These are phyloP conservation scores for Aspergillus bridgeri DNA, from an alignment of 495 filamentous ascomycete species.

Conservation along the genomic window DNA sequence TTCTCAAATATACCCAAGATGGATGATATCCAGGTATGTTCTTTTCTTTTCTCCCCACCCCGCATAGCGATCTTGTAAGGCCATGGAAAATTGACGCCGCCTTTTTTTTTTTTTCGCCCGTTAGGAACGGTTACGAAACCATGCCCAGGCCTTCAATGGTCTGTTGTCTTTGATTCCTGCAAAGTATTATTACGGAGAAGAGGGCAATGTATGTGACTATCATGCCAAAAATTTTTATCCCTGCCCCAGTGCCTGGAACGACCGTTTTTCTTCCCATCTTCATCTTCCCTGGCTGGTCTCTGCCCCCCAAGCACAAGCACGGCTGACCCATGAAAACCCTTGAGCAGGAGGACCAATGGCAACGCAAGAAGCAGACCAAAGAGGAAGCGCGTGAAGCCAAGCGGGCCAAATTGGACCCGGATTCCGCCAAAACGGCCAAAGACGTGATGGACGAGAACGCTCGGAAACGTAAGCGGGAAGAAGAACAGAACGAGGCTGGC, in stretches of 20 bases:
- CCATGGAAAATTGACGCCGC: conserved; percentile 20
- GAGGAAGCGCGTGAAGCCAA: conserved; percentile 73
- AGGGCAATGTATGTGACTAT: conserved; percentile 67
- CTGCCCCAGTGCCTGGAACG: neutral
- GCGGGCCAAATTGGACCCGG: conserved; percentile 81
- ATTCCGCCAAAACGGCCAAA: conserved; percentile 73
- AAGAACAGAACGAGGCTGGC: conserved; percentile 35
- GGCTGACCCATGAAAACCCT: conserved; percentile 35
- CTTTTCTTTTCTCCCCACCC: conserved; percentile 9
- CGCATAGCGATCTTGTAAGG: conserved; percentile 2
- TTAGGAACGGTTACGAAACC: conserved; percentile 77
- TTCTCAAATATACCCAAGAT: conserved; percentile 23
- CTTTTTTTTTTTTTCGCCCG: conserved; percentile 15
- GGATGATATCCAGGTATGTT: conserved; percentile 49
- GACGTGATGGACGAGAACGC: conserved; percentile 81
- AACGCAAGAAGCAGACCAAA: conserved; percentile 83
- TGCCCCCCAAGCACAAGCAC: conserved; percentile 11
- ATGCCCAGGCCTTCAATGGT: conserved; percentile 85
- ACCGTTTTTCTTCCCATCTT: conserved; percentile 11
- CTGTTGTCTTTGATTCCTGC: conserved; percentile 89
- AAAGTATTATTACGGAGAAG: conserved; percentile 86
- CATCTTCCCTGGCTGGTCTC: conserved; percentile 3
- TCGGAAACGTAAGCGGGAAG: conserved; percentile 63
- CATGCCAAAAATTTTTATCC: conserved; percentile 4
- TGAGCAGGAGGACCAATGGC: conserved; percentile 78